A percentile compares a stretch with the other conserved stretches of the same genome.
These are phyloP conservation scores for Lentinula detonsa DNA, from an alignment of 768 basidiomycete species.

Conservation along the genomic window DNA sequence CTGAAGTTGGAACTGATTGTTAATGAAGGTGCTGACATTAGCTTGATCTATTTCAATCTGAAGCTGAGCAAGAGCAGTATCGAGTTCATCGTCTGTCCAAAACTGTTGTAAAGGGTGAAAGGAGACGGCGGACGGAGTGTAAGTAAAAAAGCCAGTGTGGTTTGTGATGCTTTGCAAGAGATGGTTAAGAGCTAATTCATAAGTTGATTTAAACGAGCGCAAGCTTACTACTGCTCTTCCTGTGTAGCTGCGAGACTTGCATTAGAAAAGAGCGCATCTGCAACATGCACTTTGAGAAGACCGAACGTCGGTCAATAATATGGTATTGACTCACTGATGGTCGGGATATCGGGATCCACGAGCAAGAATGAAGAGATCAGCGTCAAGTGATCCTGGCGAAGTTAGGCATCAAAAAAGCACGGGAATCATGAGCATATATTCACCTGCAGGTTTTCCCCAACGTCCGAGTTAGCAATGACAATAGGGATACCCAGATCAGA, in stretches of 20 bases:
- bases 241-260: neutral
- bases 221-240: neutral
- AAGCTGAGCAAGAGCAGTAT: neutral
- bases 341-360: neutral
- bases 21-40: neutral
- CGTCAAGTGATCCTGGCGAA: neutral
- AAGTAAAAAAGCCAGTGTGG: neutral
- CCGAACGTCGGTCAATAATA: neutral
- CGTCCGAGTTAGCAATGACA: slow-evolving; percentile 25
- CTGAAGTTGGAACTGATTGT: neutral
- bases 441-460: slow-evolving; percentile 44
- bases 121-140: neutral
- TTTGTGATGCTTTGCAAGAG: neutral
- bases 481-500: slow-evolving; percentile 26
- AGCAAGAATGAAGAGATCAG: neutral
- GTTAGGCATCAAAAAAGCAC: neutral
- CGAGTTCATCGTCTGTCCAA: neutral
- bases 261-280: neutral
- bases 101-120: neutral
- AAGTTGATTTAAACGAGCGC: neutral
- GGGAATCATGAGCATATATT: neutral
- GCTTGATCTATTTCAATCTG: neutral
- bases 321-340: neutral
- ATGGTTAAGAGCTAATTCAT: too few species aligned
- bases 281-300: neutral